Evolutionary conservation across 2,329 filamentous ascomycete genomes (phyloP), one percentile per base, ranked within the genome.

Genomic region (Aspergillus carbonarius): DNA sequence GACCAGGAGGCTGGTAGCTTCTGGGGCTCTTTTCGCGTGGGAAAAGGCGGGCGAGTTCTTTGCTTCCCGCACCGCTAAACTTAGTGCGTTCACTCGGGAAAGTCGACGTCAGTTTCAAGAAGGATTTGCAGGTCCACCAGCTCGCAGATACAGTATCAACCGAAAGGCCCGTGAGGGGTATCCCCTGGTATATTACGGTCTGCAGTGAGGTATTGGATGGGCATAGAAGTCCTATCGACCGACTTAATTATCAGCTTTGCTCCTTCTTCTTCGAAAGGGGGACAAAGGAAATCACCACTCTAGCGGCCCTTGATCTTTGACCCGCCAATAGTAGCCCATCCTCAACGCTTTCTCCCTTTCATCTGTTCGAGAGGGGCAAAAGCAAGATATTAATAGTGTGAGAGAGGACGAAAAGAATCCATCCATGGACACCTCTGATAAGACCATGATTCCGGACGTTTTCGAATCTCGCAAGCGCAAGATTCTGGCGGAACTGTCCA

Each of bases 401-500:
- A 32, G 44, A 32, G 34, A 56, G 32, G 42, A 55, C 49, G 47
- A 39, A 54, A 34, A 4, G 23, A 10, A 32, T 32, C 27, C 30
- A 32, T 32, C 55, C 15, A 59, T 62, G 59, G 58, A 37, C 17
- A 27, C 44, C 23, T 15, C 27, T 15, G 10, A 56, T 46, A 48
- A 35, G 50, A 48, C 20, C 50, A 60, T 54, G 34, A 62, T 76
- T 32, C 68, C 74, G 4, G 58, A 64, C 8, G 63, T 61, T 23
- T 91, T 90, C 69, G 51, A 75, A 40, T 70, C 75, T 47, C 89
- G 86, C 71, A 98, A 97, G 76, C 72, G 76, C 53, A 86, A 83
- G 60, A 96, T 96, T 63, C 78, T 97, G 13, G 76, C 82, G 42
- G 84, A 88, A 64, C 86, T 97, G 3, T 79, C 85, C 8, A 81